These are phyloP conservation scores for Sophora flavescens DNA, from an alignment of 306 rosid species.

Conservation along the genomic window DNA sequence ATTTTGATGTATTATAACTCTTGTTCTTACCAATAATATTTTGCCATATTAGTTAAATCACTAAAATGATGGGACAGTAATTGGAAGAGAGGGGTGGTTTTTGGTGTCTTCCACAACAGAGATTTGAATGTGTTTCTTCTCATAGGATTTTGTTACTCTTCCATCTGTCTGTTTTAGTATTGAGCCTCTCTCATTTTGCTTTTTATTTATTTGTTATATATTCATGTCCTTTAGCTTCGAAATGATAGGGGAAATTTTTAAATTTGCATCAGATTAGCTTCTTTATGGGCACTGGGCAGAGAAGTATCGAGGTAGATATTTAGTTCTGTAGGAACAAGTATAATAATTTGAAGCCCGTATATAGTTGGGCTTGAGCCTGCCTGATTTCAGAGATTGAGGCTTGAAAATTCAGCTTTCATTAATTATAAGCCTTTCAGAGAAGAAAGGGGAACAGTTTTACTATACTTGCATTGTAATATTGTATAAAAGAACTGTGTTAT, in stretches of 20 bases:
- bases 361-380: constrained; percentile 5
- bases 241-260: background rate
- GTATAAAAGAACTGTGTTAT: background rate
- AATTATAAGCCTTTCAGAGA: background rate
- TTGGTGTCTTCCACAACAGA: constrained; percentile 50
- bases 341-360: constrained; percentile 31
- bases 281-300: constrained; percentile 32
- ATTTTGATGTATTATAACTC: too few species aligned
- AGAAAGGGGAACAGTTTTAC: background rate
- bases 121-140: constrained; percentile 37
- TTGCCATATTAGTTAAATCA: too few species aligned
- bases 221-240: constrained; percentile 33
- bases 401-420: too few species aligned
- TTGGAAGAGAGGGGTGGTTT: constrained; percentile 58
- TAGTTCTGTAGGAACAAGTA: constrained; percentile 38
- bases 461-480: background rate
- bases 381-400: background rate
- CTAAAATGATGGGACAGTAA: too few species aligned
- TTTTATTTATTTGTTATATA: constrained; percentile 6
- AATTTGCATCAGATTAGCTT: constrained; percentile 28
- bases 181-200: constrained; percentile 40
- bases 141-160: background rate
- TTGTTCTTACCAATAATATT: too few species aligned
- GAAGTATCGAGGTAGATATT: constrained; percentile 42
- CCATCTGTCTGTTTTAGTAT: constrained; percentile 39